Base-by-base conservation (phyloP, 345 rosid species). In the Bruguiera parviflora region DNA sequence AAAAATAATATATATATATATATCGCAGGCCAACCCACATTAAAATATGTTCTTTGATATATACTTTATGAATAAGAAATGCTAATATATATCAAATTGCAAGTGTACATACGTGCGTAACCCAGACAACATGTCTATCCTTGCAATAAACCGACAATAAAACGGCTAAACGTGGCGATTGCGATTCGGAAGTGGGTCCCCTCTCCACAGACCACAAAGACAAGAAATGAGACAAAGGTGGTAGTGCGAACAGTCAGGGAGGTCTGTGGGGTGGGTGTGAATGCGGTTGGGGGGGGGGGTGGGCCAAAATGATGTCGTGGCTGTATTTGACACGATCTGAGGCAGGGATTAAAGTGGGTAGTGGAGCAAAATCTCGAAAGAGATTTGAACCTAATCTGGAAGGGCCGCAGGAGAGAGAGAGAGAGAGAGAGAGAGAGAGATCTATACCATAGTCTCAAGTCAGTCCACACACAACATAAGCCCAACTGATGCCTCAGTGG, bases 231-330 rank as follows among this genome's bases (percentile, higher is more conserved):
- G 84, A 77, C 84, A 76, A 78, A 62, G 75, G 70, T 35, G 79
- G 79, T 69, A 79, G 49, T 43, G 79, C 31, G 75, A 67, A 27
- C 51, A 70, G 67, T 60, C 61, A 61, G 49, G 49, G 69, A 47
- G 78, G 65, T 72, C 73, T 28, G n/a, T 15, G 68, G 72, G 29
- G 49, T 9, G 55, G 49, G 2, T 43, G 1, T 13, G 49, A 13
- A 43, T 43, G 60, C 65, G 70, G 22, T 10, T 1, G 28, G 28
- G 28, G 28, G 8, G 13, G 16, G 73, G 28, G 70, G 59, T 60
- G 80, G 83, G 81, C 69, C 65, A 76, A 21, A 22, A 20, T 16
- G 11, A 13, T 80, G 87, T 80, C 78, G 62, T 70, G 83, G 76
- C 71, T 51, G 61, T 43, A 78, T 69, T 53, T 43, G 79, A 71